phyloP scores from a whole-genome alignment of 164 flowering plant species.

The Akebia trifoliata region DNA sequence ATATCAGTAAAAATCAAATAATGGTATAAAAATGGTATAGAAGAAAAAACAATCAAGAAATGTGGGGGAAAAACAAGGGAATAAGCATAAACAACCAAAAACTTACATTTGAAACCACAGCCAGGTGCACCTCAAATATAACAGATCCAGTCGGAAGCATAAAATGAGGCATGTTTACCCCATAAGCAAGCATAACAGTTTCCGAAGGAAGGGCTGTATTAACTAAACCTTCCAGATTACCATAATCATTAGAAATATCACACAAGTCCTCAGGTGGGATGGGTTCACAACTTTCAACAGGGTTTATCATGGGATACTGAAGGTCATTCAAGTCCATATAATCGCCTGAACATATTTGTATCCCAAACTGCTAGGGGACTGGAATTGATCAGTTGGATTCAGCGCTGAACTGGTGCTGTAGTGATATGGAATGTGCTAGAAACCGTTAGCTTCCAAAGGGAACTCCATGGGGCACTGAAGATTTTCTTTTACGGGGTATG shows the following conservation, averaged over 20 bases:
- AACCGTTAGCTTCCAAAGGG: neutral
- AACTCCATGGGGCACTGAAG: neutral
- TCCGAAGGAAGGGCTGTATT: neutral
- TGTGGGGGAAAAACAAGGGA: too few relatives aligned
- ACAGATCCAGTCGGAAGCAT: neutral
- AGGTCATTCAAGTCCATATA: slow-evolving; percentile 38
- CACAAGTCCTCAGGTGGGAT: neutral
- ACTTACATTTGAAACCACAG: neutral
- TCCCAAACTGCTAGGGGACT: too few relatives aligned
- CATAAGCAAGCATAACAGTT: slow-evolving; percentile 1
- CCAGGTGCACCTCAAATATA: neutral
- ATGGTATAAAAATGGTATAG: too few relatives aligned
- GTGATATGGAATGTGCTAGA: neutral
- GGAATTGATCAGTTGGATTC: neutral
- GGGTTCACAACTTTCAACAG: slow-evolving; percentile 4
- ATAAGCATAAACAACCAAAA: too few relatives aligned
- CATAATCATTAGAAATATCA: neutral
- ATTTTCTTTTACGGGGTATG: too few relatives aligned
- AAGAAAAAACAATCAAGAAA: too few relatives aligned
- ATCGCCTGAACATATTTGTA: neutral
- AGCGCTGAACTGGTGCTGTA: neutral
- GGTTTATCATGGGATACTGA: slow-evolving; percentile 14
- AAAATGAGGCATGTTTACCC: neutral
- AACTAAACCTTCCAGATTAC: neutral
- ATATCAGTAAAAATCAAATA: neutral